Base-by-base conservation (phyloP, 768 basidiomycete species). In the Kwoniella dejecticola region DNA sequence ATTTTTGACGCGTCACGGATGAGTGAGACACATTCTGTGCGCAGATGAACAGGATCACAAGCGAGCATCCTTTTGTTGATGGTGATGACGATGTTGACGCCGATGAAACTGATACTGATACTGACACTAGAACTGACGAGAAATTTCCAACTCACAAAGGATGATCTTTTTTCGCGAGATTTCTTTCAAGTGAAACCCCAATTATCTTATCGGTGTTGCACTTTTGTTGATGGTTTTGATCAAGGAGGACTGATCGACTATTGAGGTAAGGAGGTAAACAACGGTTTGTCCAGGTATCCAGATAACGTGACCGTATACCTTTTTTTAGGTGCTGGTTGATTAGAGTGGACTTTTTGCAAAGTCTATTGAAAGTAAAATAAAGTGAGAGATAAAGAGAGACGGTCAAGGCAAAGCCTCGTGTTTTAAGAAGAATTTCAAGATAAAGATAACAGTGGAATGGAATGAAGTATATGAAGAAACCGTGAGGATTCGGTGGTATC, bases 101-200 rank as follows among this genome's bases (percentile, higher is more conserved):
- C 3, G 23, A 47, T 47, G 10, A 24, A 24, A 13, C n/a, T 24
- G 24, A 17, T 47, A 26, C 7, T 47, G 46, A 47, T 47, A 26
- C 19, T 45, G 42, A 45, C n/a, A 23, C 19, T 4, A 8, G 36
- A 7, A 44, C n/a, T 23, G 45, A 27, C 12, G 27, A 13, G 19
- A 44, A 21, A 44, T 21, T 8, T 19, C 24, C 46, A 47, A 47
- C 46, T 47, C 46, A 47, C 46, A 47, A 47, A 47, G 46, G 46
- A 47, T 12, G 46, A 26, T 47, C 13, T 15, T 45, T 23, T n/a
- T 19, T 17, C 8, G 17, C 17, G 17, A 8, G 13, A 44, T 15
- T n/a, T 21, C 15, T 26, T 47, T 19, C 12, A 19, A 47, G 24
- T 47, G 19, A 47, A 27, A 47, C 46, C 46, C 46, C 46, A 47